Percentiles rank a stretch among this genome's conserved stretches.
phyloP scores from a whole-genome alignment of 176 grass and related monocot species.

The Eragrostis curvula region DNA sequence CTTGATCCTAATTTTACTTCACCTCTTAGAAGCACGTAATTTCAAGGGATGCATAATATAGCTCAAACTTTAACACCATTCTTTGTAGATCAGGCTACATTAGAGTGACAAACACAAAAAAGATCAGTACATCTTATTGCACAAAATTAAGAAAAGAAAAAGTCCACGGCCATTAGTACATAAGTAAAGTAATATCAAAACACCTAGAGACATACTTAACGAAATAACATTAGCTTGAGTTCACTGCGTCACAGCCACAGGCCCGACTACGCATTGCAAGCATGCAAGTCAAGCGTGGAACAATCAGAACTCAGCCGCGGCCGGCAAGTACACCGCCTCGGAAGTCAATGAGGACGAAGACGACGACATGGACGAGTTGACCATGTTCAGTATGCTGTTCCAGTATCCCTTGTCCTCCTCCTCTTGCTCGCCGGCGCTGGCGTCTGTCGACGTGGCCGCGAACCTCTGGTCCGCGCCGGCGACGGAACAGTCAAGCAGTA shows the following conservation, averaged over 20 bases:
- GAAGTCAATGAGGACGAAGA: constrained; percentile 41
- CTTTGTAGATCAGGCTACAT: constrained; percentile 18
- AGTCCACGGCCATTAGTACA: not conserved
- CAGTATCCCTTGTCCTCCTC: constrained; percentile 68
- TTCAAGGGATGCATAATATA: not conserved
- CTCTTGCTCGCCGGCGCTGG: not conserved
- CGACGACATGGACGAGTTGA: constrained; percentile 57
- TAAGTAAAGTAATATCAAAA: not conserved
- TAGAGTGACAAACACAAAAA: not conserved
- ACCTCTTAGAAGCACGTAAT: not conserved
- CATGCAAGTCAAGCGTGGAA: not conserved
- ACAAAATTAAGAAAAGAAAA: constrained; percentile 26
- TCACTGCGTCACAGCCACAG: not conserved
- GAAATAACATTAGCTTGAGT: constrained; percentile 28
- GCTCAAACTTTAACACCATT: not conserved
- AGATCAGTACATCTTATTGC: constrained; percentile 48
- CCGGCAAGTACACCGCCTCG: constrained; percentile 34
- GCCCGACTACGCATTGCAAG: not conserved
- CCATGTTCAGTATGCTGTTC: constrained; percentile 70
- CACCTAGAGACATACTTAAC: constrained; percentile 13
- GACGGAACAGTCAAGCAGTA: constrained; percentile 9
- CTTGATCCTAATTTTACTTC: not conserved
- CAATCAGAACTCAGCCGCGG: constrained; percentile 38
- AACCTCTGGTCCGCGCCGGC: constrained; percentile 22
- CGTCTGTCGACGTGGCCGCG: constrained; percentile 18